Conservation (phyloP, 2,329 filamentous ascomycete genomes). For the Fusarium subtropicale region DNA sequence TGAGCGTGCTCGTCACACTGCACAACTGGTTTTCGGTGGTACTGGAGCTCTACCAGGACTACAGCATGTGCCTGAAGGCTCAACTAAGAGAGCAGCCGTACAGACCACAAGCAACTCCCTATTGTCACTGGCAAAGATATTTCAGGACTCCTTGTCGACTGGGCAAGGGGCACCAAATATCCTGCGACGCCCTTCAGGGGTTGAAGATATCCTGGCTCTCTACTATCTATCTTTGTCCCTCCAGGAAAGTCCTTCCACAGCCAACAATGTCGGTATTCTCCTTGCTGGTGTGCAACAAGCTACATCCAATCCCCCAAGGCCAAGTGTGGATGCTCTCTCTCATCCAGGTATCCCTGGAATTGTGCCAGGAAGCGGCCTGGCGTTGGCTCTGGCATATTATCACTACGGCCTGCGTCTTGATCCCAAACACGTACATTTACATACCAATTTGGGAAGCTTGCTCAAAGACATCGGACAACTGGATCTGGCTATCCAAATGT, state of each 20-base stretch:
- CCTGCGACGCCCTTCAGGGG: constrained; percentile 75
- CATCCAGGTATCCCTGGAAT: constrained; percentile 77
- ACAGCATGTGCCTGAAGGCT: constrained; percentile 71
- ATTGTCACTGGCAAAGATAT: constrained; percentile 95
- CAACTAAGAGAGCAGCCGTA: constrained; percentile 81
- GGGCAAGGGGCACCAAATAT: constrained; percentile 67
- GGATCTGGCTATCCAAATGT: constrained; percentile 93
- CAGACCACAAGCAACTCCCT: constrained; percentile 96
- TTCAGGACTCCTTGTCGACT: constrained; percentile 93
- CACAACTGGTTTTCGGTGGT: constrained; percentile 82
- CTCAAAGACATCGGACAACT: constrained; percentile 97
- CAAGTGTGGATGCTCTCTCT: constrained; percentile 22
- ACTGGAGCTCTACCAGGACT: constrained; percentile 85
- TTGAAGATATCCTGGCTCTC: constrained; percentile 91
- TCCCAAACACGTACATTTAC: constrained; percentile 90
- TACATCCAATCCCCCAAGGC: constrained; percentile 48
- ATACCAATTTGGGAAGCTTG: constrained; percentile 94
- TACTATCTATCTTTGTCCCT: constrained; percentile 96
- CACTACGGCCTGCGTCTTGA: constrained; percentile 92
- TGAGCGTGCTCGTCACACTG: constrained; percentile 84
- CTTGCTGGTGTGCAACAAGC: constrained; percentile 91
- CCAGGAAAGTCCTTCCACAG: constrained; percentile 95
- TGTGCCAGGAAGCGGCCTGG: constrained; percentile 84
- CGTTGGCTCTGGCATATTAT: constrained; percentile 91
- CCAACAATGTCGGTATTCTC: constrained; percentile 97